These are phyloP conservation scores for Fusarium chuoi DNA, from an alignment of 2,329 filamentous ascomycete species.

Conservation along the genomic window DNA sequence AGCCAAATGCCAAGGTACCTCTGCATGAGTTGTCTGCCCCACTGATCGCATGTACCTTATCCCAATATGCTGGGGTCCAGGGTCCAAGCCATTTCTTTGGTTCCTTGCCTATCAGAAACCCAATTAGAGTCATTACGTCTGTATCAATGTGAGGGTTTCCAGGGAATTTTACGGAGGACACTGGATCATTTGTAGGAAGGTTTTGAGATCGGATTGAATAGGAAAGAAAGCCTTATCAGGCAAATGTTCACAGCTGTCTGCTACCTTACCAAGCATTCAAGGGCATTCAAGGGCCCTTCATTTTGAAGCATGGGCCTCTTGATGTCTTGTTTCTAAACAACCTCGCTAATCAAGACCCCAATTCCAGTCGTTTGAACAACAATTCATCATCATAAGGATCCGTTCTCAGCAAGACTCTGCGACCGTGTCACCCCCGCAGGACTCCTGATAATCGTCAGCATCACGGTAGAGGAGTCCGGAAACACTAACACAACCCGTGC, in stretches of 20 bases:
- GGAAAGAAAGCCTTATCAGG: background rate
- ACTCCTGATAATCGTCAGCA: conserved; percentile 26
- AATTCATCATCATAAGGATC: conserved; percentile 1
- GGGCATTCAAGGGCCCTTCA: conserved; percentile 21
- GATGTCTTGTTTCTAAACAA: conserved; percentile 20
- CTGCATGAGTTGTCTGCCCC: conserved; percentile 12
- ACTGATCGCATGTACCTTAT: conserved; percentile 24
- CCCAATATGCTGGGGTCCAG: conserved; percentile 27
- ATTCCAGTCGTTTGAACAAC: background rate
- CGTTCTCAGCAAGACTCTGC: conserved; percentile 1
- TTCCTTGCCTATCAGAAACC: conserved; percentile 32
- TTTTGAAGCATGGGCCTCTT: conserved; percentile 16
- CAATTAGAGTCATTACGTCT: conserved; percentile 11
- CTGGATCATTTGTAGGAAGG: background rate
- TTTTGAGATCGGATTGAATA: background rate
- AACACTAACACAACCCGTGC: background rate
- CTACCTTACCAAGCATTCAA: background rate
- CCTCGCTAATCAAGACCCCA: conserved; percentile 19
- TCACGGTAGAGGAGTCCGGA: conserved; percentile 2
- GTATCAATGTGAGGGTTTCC: background rate
- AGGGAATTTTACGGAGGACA: background rate
- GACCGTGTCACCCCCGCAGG: conserved; percentile 18
- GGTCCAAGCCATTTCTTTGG: conserved; percentile 30
- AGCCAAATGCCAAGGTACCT: conserved; percentile 23
- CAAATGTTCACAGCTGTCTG: background rate